These are phyloP conservation scores for Sordariomycetes sp. DNA, from an alignment of 2,329 filamentous ascomycete genomes.

Conservation along the genomic window DNA sequence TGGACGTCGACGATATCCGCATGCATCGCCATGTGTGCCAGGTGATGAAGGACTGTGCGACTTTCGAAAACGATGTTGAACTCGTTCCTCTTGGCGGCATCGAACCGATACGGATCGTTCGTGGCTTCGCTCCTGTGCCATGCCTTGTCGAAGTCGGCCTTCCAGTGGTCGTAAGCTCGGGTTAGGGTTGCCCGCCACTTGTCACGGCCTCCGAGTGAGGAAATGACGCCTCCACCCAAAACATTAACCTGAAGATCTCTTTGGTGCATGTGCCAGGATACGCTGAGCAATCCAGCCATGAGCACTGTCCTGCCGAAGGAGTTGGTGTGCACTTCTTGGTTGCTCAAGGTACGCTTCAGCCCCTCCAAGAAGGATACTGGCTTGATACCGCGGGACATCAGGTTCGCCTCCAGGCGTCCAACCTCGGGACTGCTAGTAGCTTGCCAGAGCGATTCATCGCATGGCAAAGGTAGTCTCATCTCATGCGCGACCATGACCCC, in stretches of 20 bases:
- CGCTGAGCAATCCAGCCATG: constrained; percentile 87
- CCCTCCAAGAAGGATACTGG: constrained; percentile 84
- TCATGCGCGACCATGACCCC: constrained; percentile 97
- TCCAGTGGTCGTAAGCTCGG: constrained; percentile 89
- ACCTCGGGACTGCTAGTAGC: constrained; percentile 84
- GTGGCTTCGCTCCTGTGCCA: constrained; percentile 50
- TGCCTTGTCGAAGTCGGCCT: constrained; percentile 79
- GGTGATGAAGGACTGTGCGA: constrained; percentile 79
- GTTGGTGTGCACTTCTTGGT: constrained; percentile 81
- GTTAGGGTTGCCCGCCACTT: constrained; percentile 85
- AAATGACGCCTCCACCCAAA: constrained; percentile 61
- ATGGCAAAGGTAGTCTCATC: constrained; percentile 82
- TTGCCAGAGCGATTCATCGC: constrained; percentile 87
- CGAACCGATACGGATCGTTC: constrained; percentile 45
- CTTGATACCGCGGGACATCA: constrained; percentile 74
- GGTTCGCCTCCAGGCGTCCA: constrained; percentile 68
- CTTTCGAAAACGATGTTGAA: constrained; percentile 68
- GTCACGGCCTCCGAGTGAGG: constrained; percentile 75
- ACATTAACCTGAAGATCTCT: constrained; percentile 87
- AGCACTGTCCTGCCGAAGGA: constrained; percentile 87
- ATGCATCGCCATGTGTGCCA: constrained; percentile 97
- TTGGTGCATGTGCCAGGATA: constrained; percentile 97
- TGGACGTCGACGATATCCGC: constrained; percentile 97
- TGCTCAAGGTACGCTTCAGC: constrained; percentile 78
- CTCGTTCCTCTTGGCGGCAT: constrained; percentile 52